phyloP scores from a whole-genome alignment of 2,329 filamentous ascomycete genomes.

The Dactylellina parvicollis region DNA sequence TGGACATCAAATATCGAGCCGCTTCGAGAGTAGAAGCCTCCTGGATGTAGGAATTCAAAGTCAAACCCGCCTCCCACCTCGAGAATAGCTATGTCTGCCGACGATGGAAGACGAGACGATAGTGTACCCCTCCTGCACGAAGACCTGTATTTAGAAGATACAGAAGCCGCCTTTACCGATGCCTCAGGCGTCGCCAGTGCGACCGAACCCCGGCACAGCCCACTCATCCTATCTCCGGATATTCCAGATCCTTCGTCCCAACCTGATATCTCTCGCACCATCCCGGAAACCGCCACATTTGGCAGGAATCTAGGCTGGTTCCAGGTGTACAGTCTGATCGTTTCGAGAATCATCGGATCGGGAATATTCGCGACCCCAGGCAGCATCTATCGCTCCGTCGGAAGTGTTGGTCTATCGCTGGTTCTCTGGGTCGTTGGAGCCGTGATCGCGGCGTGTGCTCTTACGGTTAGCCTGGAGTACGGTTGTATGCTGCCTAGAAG shows the following conservation, averaged over 20 bases:
- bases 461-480: conserved; percentile 50
- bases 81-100: conserved; percentile 21
- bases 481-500: conserved; percentile 53
- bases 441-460: conserved; percentile 73
- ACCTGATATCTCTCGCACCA: conserved; percentile 17
- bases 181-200: conserved; percentile 1
- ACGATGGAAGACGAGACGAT: conserved; percentile 11
- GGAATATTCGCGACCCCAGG: conserved; percentile 75
- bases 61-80: not conserved
- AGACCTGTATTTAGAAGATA: conserved; percentile 1
- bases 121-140: conserved; percentile 32
- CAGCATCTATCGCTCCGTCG: conserved; percentile 72
- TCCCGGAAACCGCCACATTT: conserved; percentile 45
- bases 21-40: too few relatives aligned
- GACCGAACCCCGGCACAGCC: conserved; percentile 11
- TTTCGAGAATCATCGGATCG: conserved; percentile 71
- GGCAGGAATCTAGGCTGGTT: conserved; percentile 50
- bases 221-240: conserved; percentile 10
- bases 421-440: conserved; percentile 75
- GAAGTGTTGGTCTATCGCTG: conserved; percentile 73
- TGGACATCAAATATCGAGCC: conserved; percentile 3
- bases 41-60: too few relatives aligned
- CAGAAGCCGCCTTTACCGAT: not conserved
- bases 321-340: conserved; percentile 61
- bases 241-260: conserved; percentile 20